Evolutionary conservation across 345 rosid species (phyloP), one percentile per base, ranked within the genome.

Genomic region (Trapa bicornis): DNA sequence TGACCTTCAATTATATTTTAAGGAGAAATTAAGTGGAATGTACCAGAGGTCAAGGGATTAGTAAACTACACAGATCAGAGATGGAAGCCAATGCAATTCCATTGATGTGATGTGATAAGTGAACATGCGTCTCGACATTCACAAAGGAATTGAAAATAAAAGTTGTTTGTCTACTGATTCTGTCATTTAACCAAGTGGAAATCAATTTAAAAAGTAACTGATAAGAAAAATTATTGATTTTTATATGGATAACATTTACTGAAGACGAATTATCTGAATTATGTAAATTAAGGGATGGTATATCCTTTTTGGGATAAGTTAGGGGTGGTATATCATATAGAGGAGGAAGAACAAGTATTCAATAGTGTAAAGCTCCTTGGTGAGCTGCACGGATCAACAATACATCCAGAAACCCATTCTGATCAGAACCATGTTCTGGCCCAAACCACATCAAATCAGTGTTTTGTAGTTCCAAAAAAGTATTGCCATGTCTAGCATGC

Each of bases 1-100:
- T 38, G 68, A 89, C 87, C 96, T 92, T 83, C 76, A 71, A 78
- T 70, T 38, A 38, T 68, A 72, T 36, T 62, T 36, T 41, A 47
- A 50, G 50, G 37, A 35, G 58, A 38, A 54, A 66, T 45, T 43
- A 47, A 17, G 61, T 29, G 66, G 66, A 67, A 29, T 64, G 52
- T 5, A 54, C 16, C 22, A 73, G 37, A 3, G 60, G 0, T 11
- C n/a, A 67, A 16, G 61, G 38, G n/a, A 50, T 16, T 2, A n/a
- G 16, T 7, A 17, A 15, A 50, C 56, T 50, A 50, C 4, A 50
- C n/a, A 50, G 4, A 50, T 14, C 22, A 16, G 22, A 50, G 22
- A 50, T 0, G 22, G 33, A 54, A 54, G 60, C 60, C 60, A n/a
- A 54, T 54, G 33, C 9, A 22, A 22, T 22, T 8, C 3, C 3